Conservation (phyloP, 2,329 filamentous ascomycete species). For the Diplodia seriata region DNA sequence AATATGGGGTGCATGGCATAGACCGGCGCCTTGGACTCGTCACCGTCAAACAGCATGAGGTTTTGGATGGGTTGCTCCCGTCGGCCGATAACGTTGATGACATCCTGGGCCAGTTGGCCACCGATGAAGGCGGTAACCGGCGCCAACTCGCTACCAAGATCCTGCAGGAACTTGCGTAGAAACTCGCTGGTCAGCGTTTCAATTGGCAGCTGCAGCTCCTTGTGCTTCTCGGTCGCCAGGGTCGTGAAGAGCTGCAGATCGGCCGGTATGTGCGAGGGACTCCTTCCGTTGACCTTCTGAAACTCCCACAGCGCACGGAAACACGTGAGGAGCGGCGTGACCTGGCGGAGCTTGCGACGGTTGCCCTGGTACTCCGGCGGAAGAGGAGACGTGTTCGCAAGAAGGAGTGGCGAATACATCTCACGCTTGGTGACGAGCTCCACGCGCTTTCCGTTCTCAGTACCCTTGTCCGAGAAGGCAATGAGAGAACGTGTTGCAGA, state of each 20-base stretch:
- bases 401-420: slow-evolving; percentile 83
- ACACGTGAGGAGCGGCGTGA: slow-evolving; percentile 85
- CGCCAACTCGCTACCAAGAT: slow-evolving; percentile 81
- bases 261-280: slow-evolving; percentile 58
- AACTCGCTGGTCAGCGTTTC: slow-evolving; percentile 64
- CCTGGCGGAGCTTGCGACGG: slow-evolving; percentile 71
- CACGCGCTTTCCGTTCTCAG: slow-evolving; percentile 70
- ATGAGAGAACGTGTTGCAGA: slow-evolving; percentile 79
- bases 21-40: slow-evolving; percentile 76
- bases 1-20: slow-evolving; percentile 80
- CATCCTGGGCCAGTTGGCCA: slow-evolving; percentile 90
- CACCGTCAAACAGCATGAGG: slow-evolving; percentile 88
- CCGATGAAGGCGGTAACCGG: slow-evolving; percentile 90
- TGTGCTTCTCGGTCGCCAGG: slow-evolving; percentile 78
- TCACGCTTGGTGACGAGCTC: slow-evolving; percentile 94
- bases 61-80: slow-evolving; percentile 97
- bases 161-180: slow-evolving; percentile 83
- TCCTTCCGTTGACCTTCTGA: slow-evolving; percentile 57
- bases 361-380: slow-evolving; percentile 71
- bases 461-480: slow-evolving; percentile 68
- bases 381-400: slow-evolving; percentile 81
- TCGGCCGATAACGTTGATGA: slow-evolving; percentile 92
- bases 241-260: slow-evolving; percentile 80
- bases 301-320: slow-evolving; percentile 92
- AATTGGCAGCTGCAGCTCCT: slow-evolving; percentile 61